A percentile compares a stretch with the other conserved stretches of the same genome.
Conservation (phyloP, 2,329 filamentous ascomycete genomes). For the Neospermospora avenae region DNA sequence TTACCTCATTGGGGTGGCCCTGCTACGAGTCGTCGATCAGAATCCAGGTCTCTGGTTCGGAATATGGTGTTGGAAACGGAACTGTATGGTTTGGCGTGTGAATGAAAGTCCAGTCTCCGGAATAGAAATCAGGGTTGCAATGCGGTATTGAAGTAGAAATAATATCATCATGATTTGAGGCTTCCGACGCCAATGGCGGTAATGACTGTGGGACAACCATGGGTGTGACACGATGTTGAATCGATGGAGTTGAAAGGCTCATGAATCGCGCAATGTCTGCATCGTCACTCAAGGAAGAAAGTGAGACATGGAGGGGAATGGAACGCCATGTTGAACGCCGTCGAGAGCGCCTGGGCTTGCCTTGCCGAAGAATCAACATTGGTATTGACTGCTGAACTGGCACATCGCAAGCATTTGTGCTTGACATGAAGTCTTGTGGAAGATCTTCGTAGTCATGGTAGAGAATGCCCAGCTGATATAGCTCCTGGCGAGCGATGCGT, state of each 20-base stretch:
- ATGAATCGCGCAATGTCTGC: conserved; percentile 22
- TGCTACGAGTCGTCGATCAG: conserved; percentile 34
- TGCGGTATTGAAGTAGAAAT: conserved; percentile 6
- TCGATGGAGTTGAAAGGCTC: conserved; percentile 12
- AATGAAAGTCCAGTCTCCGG: conserved; percentile 29
- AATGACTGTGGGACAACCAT: conserved; percentile 28
- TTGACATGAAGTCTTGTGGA: conserved; percentile 11
- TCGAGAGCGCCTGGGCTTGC: conserved; percentile 21
- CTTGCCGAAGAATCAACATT: conserved; percentile 22
- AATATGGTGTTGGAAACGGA: conserved; percentile 15
- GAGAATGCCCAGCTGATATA: conserved; percentile 23
- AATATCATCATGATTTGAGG: neutral
- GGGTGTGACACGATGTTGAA: conserved; percentile 25
- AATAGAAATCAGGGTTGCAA: conserved; percentile 1
- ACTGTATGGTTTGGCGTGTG: conserved; percentile 9
- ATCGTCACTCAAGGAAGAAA: conserved; percentile 23
- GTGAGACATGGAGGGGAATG: conserved; percentile 20
- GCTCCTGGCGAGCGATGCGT: conserved; percentile 30
- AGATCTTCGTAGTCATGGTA: conserved; percentile 23
- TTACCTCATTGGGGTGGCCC: conserved; percentile 24
- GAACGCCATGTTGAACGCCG: conserved; percentile 19
- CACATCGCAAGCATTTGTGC: conserved; percentile 18
- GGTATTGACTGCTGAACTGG: conserved; percentile 20
- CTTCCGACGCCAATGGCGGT: conserved; percentile 23
- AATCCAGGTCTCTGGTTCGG: conserved; percentile 31